Evolutionary conservation across 768 basidiomycete species (phyloP), one percentile per base, ranked within the genome.

Genomic region (Agaricus sinodeliciosus): DNA sequence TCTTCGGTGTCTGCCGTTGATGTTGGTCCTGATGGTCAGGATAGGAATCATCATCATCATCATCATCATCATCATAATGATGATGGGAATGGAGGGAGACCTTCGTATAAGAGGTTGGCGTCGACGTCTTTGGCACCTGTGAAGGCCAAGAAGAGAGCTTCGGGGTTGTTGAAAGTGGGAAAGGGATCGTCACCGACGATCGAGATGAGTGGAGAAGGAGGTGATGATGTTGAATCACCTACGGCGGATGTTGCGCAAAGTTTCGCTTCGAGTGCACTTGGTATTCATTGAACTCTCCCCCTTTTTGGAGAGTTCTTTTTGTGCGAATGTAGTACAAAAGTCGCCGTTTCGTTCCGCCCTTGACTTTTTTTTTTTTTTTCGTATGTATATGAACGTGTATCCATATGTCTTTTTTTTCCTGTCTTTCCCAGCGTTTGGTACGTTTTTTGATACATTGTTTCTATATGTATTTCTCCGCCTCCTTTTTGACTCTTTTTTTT

Each of bases 31-130:
- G 44, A 47, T 15, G 49, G 43, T 2, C 44, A 42, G 4, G 43
- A 27, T 4, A 15, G 43, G 5, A n/a, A 25, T 27, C n/a, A n/a
- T n/a, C n/a, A n/a, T n/a, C n/a, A n/a, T n/a, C 22, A 22, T 22
- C 22, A 22, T 22, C 22, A 22, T 22, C 22, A 22, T 22, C 3
- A 44, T 44, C 40, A 34, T 31, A 48, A 26, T 43, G 58, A 42
- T 43, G 55, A 45, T n/a, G 67, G 63, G 7, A 58, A 56, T 11
- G 57, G 52, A 53, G 62, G 28, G 60, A 46, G 87, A 1, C 87
- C 87, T 9, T 74, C 81, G 26, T 88, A 87, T 62, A 90, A 90
- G 71, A 72, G 87, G 42, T 63, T 86, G 35, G 80, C 87, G 1
- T 85, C 84, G 43, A 84, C 86, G 68, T 84, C 84, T 9, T 66